phyloP scores from a whole-genome alignment of 2,329 filamentous ascomycete species.

The Magnaporthiopsis incrustans region DNA sequence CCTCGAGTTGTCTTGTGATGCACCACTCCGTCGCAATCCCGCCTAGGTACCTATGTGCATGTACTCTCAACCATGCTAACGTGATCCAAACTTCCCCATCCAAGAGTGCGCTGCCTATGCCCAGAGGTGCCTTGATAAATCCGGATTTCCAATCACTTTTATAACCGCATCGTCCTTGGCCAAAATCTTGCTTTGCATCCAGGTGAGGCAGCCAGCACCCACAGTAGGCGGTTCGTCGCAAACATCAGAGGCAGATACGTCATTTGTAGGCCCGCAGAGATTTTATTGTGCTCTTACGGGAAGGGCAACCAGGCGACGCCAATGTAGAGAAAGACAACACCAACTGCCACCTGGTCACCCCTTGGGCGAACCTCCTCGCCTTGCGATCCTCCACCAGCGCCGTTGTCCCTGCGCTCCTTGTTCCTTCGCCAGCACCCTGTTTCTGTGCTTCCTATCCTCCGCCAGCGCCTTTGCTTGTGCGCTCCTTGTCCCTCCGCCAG shows the following conservation, averaged over 20 bases:
- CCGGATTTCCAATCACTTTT: background rate
- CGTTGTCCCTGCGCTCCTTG: background rate
- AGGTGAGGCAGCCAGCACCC: background rate
- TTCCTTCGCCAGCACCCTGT: background rate
- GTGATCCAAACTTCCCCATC: too few species aligned
- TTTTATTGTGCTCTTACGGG: background rate
- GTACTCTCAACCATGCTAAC: too few species aligned
- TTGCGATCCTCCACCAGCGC: background rate
- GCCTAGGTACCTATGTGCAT: too few species aligned
- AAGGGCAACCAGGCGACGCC: background rate
- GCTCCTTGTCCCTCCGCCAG: background rate
- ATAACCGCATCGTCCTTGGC: background rate
- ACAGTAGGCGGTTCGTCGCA: background rate
- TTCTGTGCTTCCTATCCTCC: too few species aligned
- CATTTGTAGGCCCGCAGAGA: background rate
- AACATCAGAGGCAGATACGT: background rate
- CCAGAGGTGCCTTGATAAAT: background rate
- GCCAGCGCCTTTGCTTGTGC: background rate
- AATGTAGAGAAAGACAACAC: background rate
- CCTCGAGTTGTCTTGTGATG: background rate
- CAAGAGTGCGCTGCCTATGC: too few species aligned
- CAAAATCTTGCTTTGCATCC: background rate
- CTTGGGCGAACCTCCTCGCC: background rate
- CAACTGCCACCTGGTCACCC: background rate
- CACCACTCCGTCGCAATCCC: background rate